Evolutionary conservation across 352 stramenopile species (phyloP).

Genomic region (Phytopythium delawarense): DNA sequence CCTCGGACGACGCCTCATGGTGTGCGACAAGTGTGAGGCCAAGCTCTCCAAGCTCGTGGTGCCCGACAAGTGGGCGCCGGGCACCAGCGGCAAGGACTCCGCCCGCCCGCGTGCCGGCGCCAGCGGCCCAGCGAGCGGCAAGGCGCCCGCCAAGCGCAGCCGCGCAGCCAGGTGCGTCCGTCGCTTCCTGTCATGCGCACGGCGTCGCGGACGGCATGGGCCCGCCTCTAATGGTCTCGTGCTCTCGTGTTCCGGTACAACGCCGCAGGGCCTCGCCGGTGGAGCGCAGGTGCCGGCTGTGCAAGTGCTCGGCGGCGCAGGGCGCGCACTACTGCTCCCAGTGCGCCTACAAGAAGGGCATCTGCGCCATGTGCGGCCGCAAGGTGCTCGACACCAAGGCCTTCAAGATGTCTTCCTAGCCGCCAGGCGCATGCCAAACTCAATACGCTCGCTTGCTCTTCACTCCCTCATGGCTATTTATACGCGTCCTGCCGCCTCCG

Average conservation of each 20-base stretch:
- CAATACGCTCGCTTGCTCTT: too few relatives aligned
- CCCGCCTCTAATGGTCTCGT: not conserved
- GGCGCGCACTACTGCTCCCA: slow-evolving; percentile 69
- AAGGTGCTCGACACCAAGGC: slow-evolving; percentile 61
- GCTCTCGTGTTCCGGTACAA: not conserved
- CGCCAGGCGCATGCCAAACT: too few relatives aligned
- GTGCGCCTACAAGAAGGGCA: slow-evolving; percentile 79
- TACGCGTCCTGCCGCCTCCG: too few relatives aligned
- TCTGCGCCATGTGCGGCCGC: slow-evolving; percentile 66
- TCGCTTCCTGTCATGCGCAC: not conserved
- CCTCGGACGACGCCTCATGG: slow-evolving; percentile 24
- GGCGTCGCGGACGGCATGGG: not conserved
- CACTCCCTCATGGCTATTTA: too few relatives aligned
- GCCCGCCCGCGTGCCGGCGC: slow-evolving; percentile 35
- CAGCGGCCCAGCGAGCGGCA: slow-evolving; percentile 51
- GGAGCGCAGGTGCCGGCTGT: slow-evolving; percentile 55
- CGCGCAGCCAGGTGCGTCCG: slow-evolving; percentile 25
- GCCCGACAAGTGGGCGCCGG: slow-evolving; percentile 69
- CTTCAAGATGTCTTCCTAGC: slow-evolving; percentile 55
- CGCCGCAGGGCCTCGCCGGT: slow-evolving; percentile 42
- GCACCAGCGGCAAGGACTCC: slow-evolving; percentile 57
- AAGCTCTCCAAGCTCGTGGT: slow-evolving; percentile 78
- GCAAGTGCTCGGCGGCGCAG: slow-evolving; percentile 51
- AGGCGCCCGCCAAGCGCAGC: slow-evolving; percentile 41
- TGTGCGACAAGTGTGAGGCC: slow-evolving; percentile 71